Evolutionary conservation across 306 rosid genomes (phyloP).

Genomic region (Spatholobus suberectus): DNA sequence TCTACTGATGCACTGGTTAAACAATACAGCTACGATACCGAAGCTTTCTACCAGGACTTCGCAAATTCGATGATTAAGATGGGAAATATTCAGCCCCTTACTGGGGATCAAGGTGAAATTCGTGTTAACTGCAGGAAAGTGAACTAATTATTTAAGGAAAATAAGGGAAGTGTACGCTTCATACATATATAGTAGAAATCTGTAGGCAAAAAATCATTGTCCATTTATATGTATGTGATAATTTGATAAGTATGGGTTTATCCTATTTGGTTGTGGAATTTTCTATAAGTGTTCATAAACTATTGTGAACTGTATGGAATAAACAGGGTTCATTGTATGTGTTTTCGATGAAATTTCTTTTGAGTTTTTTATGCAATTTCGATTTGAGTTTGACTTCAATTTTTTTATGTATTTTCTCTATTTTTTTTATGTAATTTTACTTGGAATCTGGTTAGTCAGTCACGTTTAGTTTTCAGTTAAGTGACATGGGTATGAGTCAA

Average conservation of each 20-base stretch:
- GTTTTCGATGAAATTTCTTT: too few relatives aligned
- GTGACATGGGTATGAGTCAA: too few relatives aligned
- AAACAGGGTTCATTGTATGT: not conserved
- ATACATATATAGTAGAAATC: not conserved
- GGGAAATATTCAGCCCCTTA: constrained; percentile 60
- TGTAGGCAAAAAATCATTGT: not conserved
- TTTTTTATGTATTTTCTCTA: too few relatives aligned
- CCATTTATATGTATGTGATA: not conserved
- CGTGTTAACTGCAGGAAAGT: constrained; percentile 52
- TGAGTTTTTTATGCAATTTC: too few relatives aligned
- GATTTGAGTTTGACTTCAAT: too few relatives aligned
- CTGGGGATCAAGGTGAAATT: constrained; percentile 48
- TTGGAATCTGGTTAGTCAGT: too few relatives aligned
- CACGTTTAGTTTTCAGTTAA: too few relatives aligned
- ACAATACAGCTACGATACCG: constrained; percentile 25
- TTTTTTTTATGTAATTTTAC: too few relatives aligned
- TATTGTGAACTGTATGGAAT: not conserved
- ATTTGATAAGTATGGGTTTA: not conserved
- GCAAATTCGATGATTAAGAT: constrained; percentile 53
- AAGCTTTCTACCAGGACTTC: constrained; percentile 41
- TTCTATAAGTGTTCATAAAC: not conserved
- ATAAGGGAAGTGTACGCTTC: not conserved
- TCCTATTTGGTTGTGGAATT: not conserved
- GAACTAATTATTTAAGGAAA: constrained; percentile 16
- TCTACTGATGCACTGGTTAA: constrained; percentile 40